These are phyloP conservation scores for Paramecium primaurelia DNA, from an alignment of 73 alveolate species.

Conservation along the genomic window DNA sequence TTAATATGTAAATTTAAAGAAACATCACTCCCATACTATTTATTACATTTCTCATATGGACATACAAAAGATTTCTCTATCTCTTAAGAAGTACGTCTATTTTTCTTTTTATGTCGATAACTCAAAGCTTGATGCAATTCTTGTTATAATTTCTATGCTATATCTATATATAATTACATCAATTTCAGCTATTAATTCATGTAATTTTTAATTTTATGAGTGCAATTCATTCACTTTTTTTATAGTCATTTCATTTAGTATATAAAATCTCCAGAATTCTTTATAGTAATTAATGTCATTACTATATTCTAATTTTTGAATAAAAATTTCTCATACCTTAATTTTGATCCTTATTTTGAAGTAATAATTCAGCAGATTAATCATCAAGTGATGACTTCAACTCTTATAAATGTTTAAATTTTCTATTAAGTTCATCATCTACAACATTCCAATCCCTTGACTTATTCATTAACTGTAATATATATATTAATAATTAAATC, in stretches of 20 bases:
- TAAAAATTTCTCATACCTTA: not conserved
- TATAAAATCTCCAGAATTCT: conserved; percentile 60
- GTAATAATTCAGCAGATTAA: not conserved
- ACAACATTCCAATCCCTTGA: conserved; percentile 19
- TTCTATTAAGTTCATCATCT: conserved; percentile 25
- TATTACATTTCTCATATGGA: conserved; percentile 78
- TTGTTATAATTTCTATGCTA: conserved; percentile 20
- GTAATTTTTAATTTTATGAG: conserved; percentile 4
- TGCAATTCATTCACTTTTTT: conserved; percentile 50
- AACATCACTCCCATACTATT: conserved; percentile 80
- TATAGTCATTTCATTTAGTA: conserved; percentile 59
- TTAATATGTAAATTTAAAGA: conserved; percentile 76
- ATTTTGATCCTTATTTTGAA: not conserved
- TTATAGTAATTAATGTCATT: conserved; percentile 48
- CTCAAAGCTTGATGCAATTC: conserved; percentile 32
- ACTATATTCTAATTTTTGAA: conserved; percentile 25
- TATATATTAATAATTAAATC: not conserved
- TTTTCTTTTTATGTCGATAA: conserved; percentile 68
- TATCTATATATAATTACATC: not conserved
- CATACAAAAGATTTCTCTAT: conserved; percentile 69
- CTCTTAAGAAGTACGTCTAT: conserved; percentile 75
- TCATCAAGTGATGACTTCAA: not conserved
- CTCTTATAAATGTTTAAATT: not conserved
- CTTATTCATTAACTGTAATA: conserved; percentile 22
- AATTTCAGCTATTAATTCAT: conserved; percentile 26